Evolutionary conservation across 139 green algal genomes (phyloP).

Genomic region (Desmodesmus armatus): DNA sequence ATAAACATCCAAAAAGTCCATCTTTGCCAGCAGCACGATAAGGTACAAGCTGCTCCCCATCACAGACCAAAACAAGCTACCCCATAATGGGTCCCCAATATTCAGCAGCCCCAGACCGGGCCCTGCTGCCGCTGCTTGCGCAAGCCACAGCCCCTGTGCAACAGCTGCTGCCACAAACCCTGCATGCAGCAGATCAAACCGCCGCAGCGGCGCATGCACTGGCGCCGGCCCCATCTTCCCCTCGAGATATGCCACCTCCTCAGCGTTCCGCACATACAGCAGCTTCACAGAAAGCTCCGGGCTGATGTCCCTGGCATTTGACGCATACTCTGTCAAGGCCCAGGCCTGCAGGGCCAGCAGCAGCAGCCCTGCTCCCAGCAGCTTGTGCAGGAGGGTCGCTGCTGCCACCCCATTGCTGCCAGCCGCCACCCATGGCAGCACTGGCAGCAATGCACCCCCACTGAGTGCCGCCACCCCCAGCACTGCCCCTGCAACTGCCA

Average conservation of each 20-base stretch:
- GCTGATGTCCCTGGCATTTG: neutral
- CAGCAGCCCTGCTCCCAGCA: conserved; percentile 39
- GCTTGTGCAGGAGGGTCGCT: neutral
- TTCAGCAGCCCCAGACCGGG: conserved; percentile 2
- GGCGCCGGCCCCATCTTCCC: conserved; percentile 20
- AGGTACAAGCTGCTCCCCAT: conserved; percentile 1
- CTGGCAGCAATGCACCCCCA: neutral
- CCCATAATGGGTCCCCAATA: conserved; percentile 15
- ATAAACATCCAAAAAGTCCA: conserved; percentile 25
- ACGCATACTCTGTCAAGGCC: conserved; percentile 19
- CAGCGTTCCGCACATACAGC: neutral
- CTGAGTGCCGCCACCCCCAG: neutral
- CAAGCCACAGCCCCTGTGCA: conserved; percentile 24
- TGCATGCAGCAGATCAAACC: conserved; percentile 30
- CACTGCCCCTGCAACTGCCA: too few species aligned
- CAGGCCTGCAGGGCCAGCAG: conserved; percentile 29
- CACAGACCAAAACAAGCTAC: conserved; percentile 9
- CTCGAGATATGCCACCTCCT: neutral
- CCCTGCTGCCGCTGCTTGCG: neutral
- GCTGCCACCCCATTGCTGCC: conserved; percentile 6
- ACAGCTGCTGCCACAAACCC: conserved; percentile 27
- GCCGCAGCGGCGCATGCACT: neutral
- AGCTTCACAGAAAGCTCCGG: conserved; percentile 20
- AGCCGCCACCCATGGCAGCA: neutral
- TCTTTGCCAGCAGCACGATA: neutral